phyloP scores from a whole-genome alignment of 305 asterid genomes.

The Salvia sclarea region DNA sequence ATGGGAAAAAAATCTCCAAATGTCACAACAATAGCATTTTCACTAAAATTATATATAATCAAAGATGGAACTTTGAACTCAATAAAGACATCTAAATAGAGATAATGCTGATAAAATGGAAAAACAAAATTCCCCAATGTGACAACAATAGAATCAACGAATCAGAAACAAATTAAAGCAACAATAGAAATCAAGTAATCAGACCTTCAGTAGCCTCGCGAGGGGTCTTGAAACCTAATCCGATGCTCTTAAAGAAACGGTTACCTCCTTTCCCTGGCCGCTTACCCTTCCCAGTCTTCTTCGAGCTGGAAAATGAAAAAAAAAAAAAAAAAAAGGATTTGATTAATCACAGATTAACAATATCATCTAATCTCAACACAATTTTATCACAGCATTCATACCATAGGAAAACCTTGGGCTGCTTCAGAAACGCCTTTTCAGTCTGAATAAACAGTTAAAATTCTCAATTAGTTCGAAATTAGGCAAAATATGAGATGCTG shows the following conservation, averaged over 20 bases:
- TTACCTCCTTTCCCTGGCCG: constrained; percentile 74
- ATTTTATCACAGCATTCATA: constrained; percentile 9
- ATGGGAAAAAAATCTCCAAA: not conserved
- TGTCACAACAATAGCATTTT: not conserved
- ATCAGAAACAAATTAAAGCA: not conserved
- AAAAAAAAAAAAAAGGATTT: constrained; percentile 3
- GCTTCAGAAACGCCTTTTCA: constrained; percentile 76
- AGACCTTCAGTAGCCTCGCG: constrained; percentile 67
- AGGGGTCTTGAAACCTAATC: constrained; percentile 66
- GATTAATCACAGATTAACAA: not conserved
- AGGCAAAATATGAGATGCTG: not conserved
- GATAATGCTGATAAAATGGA: not conserved
- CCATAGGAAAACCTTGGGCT: constrained; percentile 71
- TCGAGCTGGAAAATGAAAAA: constrained; percentile 48
- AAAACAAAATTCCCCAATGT: not conserved
- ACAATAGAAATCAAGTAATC: not conserved
- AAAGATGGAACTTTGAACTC: not conserved
- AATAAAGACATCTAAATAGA: not conserved
- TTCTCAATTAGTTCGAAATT: not conserved
- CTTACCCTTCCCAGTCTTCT: constrained; percentile 64
- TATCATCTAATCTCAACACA: not conserved
- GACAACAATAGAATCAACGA: not conserved
- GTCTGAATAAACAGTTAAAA: constrained; percentile 43
- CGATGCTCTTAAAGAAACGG: constrained; percentile 58
- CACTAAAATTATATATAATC: not conserved